Evolutionary conservation across 2,329 filamentous ascomycete genomes (phyloP).

Genomic region (Dactylellina sp.): DNA sequence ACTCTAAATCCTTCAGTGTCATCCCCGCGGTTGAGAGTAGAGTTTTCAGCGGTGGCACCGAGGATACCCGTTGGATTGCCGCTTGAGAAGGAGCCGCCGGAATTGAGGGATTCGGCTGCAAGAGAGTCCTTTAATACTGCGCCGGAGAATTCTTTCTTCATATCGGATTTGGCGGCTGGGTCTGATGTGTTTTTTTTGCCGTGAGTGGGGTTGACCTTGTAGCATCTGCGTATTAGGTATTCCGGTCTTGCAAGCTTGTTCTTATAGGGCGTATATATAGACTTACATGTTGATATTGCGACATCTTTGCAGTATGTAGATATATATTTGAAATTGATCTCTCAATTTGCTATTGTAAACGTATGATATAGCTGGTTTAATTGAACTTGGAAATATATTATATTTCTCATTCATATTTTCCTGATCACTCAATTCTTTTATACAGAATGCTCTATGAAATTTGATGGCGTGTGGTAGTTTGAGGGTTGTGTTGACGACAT

Average conservation of each 20-base stretch:
- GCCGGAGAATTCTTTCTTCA: slow-evolving; percentile 57
- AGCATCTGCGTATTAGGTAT: slow-evolving; percentile 27
- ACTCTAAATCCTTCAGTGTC: slow-evolving; percentile 52
- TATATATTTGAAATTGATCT: neutral
- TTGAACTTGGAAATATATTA: neutral
- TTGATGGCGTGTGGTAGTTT: neutral
- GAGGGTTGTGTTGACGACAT: slow-evolving; percentile 39
- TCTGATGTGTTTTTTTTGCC: slow-evolving; percentile 57
- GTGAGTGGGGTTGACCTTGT: slow-evolving; percentile 58
- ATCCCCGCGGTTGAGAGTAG: slow-evolving; percentile 52
- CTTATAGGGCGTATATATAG: no score
- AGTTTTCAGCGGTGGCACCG: slow-evolving; percentile 16
- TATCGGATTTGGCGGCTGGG: slow-evolving; percentile 30
- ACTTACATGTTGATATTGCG: slow-evolving; percentile 36
- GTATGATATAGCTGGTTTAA: no score
- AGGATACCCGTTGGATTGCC: slow-evolving; percentile 57
- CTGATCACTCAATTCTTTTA: no score
- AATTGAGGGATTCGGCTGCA: slow-evolving; percentile 57
- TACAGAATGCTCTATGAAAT: neutral
- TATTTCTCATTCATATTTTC: neutral
- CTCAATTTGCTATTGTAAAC: no score
- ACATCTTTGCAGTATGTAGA: slow-evolving; percentile 12
- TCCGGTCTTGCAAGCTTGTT: no score
- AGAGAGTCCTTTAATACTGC: slow-evolving; percentile 58
- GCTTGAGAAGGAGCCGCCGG: slow-evolving; percentile 55